Base-by-base conservation (phyloP, 1,139 yeast species). In the Hyphopichia fennica region DNA sequence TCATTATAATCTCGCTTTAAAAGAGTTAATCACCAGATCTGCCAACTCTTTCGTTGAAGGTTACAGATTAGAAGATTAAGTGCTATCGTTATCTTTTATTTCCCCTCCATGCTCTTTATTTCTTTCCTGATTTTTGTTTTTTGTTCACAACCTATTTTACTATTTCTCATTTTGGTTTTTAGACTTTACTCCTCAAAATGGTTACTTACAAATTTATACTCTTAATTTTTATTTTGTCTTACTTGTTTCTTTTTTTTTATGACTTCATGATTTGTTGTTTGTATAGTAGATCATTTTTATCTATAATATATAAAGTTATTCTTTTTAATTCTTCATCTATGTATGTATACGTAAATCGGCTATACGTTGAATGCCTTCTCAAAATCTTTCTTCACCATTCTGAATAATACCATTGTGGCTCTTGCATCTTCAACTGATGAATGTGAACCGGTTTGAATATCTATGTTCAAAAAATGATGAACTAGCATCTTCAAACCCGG, bases 381-480 rank as follows among this genome's bases (percentile, higher is more conserved):
- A 50, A 87, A 83, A 40, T 81, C 88, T 41, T 65, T 67, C 53
- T 79, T 82, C 53, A 79, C 77, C 42, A 78, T 57, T 46, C 89
- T 74, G 57, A 81, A 90, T 22, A 90, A 62, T 42, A 84, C 65
- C 96, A 90, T 89, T 0, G 96, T 82, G 1, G 93, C 93, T 52
- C 81, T 77, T 0, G 97, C 96, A 67, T 90, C 97, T 57, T 88
- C 96, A 1, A 91, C 87, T 0, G 96, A 87, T 8, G 95, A 84
- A 65, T 91, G 98, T 46, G 81, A 76, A 0, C 84, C 89, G 1
- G 66, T 67, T 62, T 91, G 98, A 47, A 91, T 88, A 10, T 78
- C 82, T 2, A 78, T 45, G 1, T 77, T 72, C 38, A 88, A 63
- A 32, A 84, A 69, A 51, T 79, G 82, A 43, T 70, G 67, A 0